phyloP scores from a whole-genome alignment of 2,329 filamentous ascomycete genomes.

The Colletotrichum eremochloae region DNA sequence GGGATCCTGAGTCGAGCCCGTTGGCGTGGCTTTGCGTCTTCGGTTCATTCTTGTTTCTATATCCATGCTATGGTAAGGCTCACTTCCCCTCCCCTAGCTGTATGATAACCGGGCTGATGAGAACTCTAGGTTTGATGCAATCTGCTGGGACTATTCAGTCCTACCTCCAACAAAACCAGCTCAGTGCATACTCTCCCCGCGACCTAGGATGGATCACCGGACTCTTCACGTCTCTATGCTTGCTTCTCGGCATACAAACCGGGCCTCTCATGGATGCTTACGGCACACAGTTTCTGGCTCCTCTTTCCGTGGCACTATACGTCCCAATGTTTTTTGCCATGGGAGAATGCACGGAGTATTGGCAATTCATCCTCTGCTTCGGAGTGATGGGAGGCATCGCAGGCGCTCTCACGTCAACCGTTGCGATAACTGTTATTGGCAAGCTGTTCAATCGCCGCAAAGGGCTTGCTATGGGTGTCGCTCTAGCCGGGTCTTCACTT shows the following conservation, averaged over 20 bases:
- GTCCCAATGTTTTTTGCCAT: constrained; percentile 59
- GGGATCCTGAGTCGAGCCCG: constrained; percentile 35
- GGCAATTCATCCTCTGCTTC: constrained; percentile 62
- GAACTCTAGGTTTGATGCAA: constrained; percentile 58
- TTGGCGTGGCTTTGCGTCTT: constrained; percentile 39
- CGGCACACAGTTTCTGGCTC: constrained; percentile 57
- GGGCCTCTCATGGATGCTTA: constrained; percentile 63
- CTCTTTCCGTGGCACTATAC: constrained; percentile 53
- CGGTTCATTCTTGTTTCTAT: constrained; percentile 38
- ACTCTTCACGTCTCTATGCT: constrained; percentile 58
- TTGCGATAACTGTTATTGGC: constrained; percentile 50
- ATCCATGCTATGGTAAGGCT: constrained; percentile 37
- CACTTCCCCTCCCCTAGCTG: background rate
- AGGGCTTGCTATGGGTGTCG: constrained; percentile 47
- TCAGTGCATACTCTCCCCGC: constrained; percentile 55
- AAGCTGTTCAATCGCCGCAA: constrained; percentile 47
- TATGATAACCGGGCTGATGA: background rate
- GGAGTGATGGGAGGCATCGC: constrained; percentile 59
- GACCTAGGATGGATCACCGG: constrained; percentile 65
- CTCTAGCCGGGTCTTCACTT: constrained; percentile 43
- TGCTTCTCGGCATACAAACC: constrained; percentile 61
- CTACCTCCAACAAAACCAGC: constrained; percentile 60
- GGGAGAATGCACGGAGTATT: constrained; percentile 60
- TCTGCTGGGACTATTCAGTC: constrained; percentile 63
- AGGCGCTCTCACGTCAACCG: constrained; percentile 53